Evolutionary conservation across 2,329 filamentous ascomycete genomes (phyloP).

Genomic region (Trichothecium sympodiale): DNA sequence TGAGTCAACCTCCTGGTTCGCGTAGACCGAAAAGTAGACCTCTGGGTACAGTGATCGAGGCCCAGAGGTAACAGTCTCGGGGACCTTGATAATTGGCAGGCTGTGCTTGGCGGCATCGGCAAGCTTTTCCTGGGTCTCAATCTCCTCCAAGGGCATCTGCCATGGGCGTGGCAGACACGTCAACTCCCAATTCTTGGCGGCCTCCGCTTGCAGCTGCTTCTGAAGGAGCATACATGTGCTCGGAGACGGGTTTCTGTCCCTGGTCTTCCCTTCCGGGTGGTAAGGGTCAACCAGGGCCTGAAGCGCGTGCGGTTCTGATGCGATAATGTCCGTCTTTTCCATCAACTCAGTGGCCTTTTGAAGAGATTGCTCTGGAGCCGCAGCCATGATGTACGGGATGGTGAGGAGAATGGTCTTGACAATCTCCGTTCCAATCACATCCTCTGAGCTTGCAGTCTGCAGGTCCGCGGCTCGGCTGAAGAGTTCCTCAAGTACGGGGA

Average conservation of each 20-base stretch:
- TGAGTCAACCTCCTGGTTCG: constrained; percentile 75
- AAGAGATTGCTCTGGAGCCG: constrained; percentile 52
- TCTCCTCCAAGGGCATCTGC: constrained; percentile 50
- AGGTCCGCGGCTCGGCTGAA: constrained; percentile 85
- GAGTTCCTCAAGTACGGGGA: constrained; percentile 77
- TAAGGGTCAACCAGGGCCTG: constrained; percentile 84
- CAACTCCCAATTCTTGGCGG: constrained; percentile 63
- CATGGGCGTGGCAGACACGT: constrained; percentile 57
- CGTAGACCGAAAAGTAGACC: constrained; percentile 86
- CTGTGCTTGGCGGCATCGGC: constrained; percentile 58
- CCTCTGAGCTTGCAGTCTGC: constrained; percentile 85
- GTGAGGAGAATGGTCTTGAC: constrained; percentile 95
- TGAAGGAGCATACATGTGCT: constrained; percentile 76
- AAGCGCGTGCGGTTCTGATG: constrained; percentile 74
- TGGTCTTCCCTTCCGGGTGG: constrained; percentile 49
- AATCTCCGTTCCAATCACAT: constrained; percentile 77
- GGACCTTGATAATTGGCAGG: constrained; percentile 67
- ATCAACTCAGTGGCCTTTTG: constrained; percentile 69
- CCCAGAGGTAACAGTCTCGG: constrained; percentile 64
- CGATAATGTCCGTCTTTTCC: constrained; percentile 91
- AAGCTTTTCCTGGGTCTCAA: constrained; percentile 48
- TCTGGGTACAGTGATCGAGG: constrained; percentile 77
- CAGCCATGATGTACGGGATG: constrained; percentile 78
- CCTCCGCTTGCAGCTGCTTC: constrained; percentile 72
- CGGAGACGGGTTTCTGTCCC: constrained; percentile 48